Base-by-base conservation (phyloP, 2,329 filamentous ascomycete genomes). In the Trichoderma atrobrunneum region DNA sequence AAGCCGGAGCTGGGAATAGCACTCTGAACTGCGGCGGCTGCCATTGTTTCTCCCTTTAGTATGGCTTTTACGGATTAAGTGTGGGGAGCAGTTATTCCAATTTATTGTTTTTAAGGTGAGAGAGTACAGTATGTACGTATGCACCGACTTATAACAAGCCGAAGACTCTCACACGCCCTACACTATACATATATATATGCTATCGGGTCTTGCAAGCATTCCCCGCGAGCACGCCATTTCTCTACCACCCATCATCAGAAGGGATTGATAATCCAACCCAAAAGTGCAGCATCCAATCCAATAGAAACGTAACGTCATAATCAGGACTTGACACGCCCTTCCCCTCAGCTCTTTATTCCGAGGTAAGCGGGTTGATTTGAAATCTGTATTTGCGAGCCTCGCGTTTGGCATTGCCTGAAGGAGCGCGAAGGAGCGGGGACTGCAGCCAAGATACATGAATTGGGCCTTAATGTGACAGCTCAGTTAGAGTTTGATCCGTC, bases 211-310 rank as follows among this genome's bases (percentile, higher is more conserved):
- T 28, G n/a, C 36, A 51, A 39, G 14, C 30, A 54, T 65, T 57
- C 72, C 73, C 73, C 72, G 74, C 64, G 64, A 78, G 75, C 76
- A 78, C 77, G 76, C 70, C 74, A 79, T 78, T 48, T 43, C 34
- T 56, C 30, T 61, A 56, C 67, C 70, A 71, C 71, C 60, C 67
- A 59, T 62, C 66, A 59, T 43, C 48, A 72, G 51, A 39, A 36
- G 28, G 64, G 76, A 77, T 77, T 77, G 75, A 76, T 78, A 78
- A 77, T 75, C 77, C 73, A 43, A 21, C 39, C 71, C 66, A 70
- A 71, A 28, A 12, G n/a, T 61, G 14, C 39, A 24, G 28, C 18
- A 18, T 68, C 36, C 30, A 39, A 24, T 18, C 14, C 18, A 62
- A 39, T 62, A 34, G n/a, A 39, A 59, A 30, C 32, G 63, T 24